phyloP scores from a whole-genome alignment of 495 filamentous ascomycete species.

The Podospora didyma region DNA sequence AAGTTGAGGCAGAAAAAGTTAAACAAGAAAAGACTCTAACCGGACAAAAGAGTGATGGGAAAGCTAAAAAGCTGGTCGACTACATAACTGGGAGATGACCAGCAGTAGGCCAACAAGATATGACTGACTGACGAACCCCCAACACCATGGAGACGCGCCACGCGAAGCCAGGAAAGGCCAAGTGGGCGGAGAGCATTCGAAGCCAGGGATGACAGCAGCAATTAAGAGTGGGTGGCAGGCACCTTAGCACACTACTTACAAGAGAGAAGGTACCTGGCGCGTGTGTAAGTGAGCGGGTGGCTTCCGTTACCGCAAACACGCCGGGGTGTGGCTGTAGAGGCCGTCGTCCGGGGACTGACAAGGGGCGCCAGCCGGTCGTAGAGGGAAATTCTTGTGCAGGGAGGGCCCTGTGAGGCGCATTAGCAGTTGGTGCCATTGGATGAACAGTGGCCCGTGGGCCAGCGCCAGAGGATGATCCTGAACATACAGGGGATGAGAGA shows the following conservation, averaged over 20 bases:
- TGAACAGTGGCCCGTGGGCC: constrained; percentile 2
- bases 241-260: too few relatives aligned
- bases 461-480: constrained; percentile 9
- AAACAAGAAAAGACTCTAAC: too few relatives aligned
- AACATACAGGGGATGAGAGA: constrained; percentile 19
- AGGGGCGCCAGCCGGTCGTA: constrained; percentile 13
- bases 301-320: too few relatives aligned
- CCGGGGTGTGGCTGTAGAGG: not conserved
- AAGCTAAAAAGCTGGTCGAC: too few relatives aligned
- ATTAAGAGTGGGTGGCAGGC: not conserved
- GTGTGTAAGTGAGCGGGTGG: too few relatives aligned
- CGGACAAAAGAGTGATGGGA: too few relatives aligned
- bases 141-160: not conserved
- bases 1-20: not conserved
- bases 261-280: not conserved
- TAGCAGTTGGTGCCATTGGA: constrained; percentile 23
- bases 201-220: not conserved
- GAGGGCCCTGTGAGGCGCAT: constrained; percentile 23
- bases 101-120: not conserved
- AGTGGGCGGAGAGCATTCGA: too few relatives aligned
- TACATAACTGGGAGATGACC: too few relatives aligned
- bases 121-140: too few relatives aligned
- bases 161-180: too few relatives aligned
- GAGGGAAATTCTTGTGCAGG: constrained; percentile 12
- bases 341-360: not conserved